A percentile compares a stretch with the other conserved stretches of the same genome.
These are phyloP conservation scores for Fomitopsis pulvina DNA, from an alignment of 768 basidiomycete species.

Conservation along the genomic window DNA sequence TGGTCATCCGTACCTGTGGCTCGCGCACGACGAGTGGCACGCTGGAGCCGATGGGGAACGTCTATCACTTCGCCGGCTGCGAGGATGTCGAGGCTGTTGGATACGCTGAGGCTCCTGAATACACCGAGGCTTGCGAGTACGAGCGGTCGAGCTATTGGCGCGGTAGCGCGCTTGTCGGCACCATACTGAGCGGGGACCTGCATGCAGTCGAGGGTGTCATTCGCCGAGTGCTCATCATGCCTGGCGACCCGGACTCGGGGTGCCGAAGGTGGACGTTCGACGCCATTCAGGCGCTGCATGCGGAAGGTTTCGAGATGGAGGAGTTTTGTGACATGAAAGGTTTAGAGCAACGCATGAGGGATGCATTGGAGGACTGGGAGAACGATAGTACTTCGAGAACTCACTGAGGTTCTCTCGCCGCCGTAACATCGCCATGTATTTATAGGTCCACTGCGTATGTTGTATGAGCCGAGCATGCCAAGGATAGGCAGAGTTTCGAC, in stretches of 20 bases:
- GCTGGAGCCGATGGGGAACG: not conserved
- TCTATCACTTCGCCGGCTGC: conserved; percentile 5
- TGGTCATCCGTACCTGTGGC: not conserved
- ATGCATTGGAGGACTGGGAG: not conserved
- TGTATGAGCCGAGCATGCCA: no score
- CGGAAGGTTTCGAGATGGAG: not conserved
- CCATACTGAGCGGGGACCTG: not conserved
- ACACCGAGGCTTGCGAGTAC: not conserved
- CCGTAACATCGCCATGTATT: no score
- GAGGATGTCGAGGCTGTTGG: not conserved
- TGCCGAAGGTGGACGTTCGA: conserved; percentile 3
- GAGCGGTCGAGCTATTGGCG: not conserved
- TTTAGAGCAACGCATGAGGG: not conserved
- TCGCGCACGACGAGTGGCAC: not conserved
- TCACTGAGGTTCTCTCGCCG: no score
- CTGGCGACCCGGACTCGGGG: not conserved
- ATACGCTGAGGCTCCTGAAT: no score
- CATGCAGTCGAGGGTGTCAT: not conserved
- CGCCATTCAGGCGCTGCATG: conserved; percentile 1
- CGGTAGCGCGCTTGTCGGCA: not conserved
- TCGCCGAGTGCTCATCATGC: not conserved
- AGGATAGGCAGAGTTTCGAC: no score
- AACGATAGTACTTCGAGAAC: not conserved
- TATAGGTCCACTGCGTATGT: no score
- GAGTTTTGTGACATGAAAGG: not conserved